Base-by-base conservation (phyloP, 2,329 filamentous ascomycete genomes). In the Fusarium domesticum region DNA sequence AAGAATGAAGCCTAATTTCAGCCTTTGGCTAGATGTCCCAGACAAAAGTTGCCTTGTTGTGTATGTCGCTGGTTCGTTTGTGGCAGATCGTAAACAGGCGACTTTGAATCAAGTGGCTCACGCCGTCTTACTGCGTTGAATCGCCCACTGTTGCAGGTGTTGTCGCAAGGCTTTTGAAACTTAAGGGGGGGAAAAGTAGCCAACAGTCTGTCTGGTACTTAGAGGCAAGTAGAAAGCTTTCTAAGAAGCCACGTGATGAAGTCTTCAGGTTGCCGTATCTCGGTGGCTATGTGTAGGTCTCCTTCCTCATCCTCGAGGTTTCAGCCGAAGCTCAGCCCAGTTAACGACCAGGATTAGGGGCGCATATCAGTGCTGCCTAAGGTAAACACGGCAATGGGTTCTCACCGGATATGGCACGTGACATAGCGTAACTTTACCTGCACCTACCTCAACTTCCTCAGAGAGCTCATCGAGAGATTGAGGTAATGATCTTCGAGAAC, bases 281-380 rank as follows among this genome's bases (percentile, higher is more conserved):
- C n/a, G 23, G 23, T 28, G 23, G 23, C 23, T 28, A 28, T 28
- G 23, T 12, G 8, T 28, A 8, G 15, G 35, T 35, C 28, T 33
- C 20, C 37, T 43, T 25, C 28, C 15, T 49, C 18, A 35, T 32
- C 25, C 46, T 51, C 48, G 48, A 47, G 39, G 46, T 51, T 57
- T 40, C 57, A 42, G 47, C 54, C 58, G 37, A 10, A 48, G 42
- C 46, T 42, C 42, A 37, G 45, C 34, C 38, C 34, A 40, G 19
- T 43, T 38, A 44, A 48, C 51, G 43, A 54, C 54, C 44, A 54
- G 51, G 43, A 38, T n/a, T n/a, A n/a, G n/a, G n/a, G n/a, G n/a
- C n/a, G n/a, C 41, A 42, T 35, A 19, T 41, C 41, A 52, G 56
- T 59, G 56, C 54, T 59, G 56, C 56, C 56, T 59, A 59, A 55